phyloP scores from a whole-genome alignment of 129 eudicot species.

The Gnaphalium uliginosum region DNA sequence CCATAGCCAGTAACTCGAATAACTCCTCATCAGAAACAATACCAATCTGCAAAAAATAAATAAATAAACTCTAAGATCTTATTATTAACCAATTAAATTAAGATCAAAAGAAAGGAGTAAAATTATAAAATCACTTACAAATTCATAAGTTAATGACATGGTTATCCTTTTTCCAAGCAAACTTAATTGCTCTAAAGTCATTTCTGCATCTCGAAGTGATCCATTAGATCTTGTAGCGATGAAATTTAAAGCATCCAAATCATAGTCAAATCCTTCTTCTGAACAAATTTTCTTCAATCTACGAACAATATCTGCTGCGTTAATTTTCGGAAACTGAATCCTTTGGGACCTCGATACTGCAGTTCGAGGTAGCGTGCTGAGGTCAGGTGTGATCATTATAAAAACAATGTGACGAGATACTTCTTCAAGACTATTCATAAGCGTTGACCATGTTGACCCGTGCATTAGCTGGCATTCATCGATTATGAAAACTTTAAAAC shows the following conservation, averaged over 20 bases:
- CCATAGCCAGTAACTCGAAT: constrained; percentile 81
- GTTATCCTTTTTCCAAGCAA: constrained; percentile 82
- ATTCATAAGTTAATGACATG: constrained; percentile 62
- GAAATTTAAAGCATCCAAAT: constrained; percentile 65
- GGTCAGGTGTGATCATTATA: constrained; percentile 78
- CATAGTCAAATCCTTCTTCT: constrained; percentile 75
- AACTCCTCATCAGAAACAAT: constrained; percentile 91
- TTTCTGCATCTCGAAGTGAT: constrained; percentile 88
- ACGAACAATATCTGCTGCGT: constrained; percentile 55
- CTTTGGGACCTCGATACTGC: constrained; percentile 61
- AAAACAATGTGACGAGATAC: constrained; percentile 68
- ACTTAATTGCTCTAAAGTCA: constrained; percentile 94
- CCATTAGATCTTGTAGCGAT: constrained; percentile 78
- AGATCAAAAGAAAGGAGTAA: neutral
- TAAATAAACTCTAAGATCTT: neutral
- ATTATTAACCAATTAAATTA: neutral
- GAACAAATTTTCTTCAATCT: constrained; percentile 59
- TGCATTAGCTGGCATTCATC: constrained; percentile 87
- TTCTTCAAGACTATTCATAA: constrained; percentile 51
- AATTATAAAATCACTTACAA: constrained; percentile 49
- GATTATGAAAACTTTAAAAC: constrained; percentile 68
- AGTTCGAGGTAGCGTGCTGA: constrained; percentile 64
- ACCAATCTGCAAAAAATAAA: constrained; percentile 62
- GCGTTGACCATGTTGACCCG: constrained; percentile 66
- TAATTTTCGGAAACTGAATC: constrained; percentile 64